Evolutionary conservation across 73 alveolate genomes (phyloP).

Genomic region (Durusdinium trenchii): DNA sequence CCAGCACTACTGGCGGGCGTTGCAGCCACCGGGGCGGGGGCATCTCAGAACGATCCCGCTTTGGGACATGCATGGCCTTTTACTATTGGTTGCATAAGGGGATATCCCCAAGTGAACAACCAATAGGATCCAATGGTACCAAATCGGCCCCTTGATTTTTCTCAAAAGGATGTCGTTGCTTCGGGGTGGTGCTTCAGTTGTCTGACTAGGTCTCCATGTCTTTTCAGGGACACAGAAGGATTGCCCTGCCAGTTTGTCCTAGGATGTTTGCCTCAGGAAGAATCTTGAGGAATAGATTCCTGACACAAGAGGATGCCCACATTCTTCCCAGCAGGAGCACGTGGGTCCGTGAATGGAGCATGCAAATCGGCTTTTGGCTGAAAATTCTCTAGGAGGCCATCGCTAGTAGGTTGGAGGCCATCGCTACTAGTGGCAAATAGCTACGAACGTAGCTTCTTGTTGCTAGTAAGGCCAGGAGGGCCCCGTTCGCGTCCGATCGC

Average conservation of each 20-base stretch:
- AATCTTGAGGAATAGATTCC: too few relatives aligned
- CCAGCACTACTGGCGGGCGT: slow-evolving; percentile 61
- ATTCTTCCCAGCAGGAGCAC: too few relatives aligned
- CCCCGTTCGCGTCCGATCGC: neutral
- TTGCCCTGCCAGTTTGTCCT: too few relatives aligned
- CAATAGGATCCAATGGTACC: neutral
- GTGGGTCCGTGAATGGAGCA: neutral
- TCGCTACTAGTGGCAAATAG: neutral
- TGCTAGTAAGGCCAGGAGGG: neutral
- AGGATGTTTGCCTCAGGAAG: too few relatives aligned
- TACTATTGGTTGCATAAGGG: neutral
- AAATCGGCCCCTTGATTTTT: neutral
- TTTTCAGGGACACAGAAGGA: too few relatives aligned
- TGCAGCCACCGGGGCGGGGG: slow-evolving; percentile 47
- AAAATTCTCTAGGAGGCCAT: neutral
- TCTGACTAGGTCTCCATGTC: neutral
- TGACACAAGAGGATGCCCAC: too few relatives aligned
- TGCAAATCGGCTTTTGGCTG: neutral
- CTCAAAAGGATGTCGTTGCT: neutral
- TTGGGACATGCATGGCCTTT: neutral
- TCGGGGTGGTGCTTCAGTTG: neutral
- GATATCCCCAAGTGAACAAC: neutral
- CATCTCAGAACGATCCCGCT: too few relatives aligned
- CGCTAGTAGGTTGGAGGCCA: too few relatives aligned
- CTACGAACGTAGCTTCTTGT: neutral